Evolutionary conservation across 2,329 filamentous ascomycete species (phyloP), one percentile per base, ranked within the genome.

Genomic region (Aspergillus alliaceus): DNA sequence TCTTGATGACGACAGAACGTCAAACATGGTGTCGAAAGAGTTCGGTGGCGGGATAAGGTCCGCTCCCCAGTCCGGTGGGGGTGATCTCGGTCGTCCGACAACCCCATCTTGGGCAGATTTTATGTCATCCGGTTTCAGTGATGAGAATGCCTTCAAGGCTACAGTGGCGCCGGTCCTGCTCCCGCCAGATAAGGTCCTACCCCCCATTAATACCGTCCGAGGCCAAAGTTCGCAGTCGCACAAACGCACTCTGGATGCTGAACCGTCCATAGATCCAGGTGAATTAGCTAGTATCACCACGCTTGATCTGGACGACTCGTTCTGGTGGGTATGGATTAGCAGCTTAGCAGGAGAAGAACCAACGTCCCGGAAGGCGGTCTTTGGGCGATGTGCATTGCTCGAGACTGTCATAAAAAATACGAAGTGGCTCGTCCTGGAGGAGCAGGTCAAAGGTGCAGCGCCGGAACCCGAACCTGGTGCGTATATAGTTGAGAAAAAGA

Each of bases 251-350:
- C 78, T 91, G n/a, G 87, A 92, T 63, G 82, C 82, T 14, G 86
- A 90, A 53, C 76, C 77, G 24, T 80, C 85, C 39, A 80, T 97
- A 0, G 92, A 97, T 63, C 95, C 93, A 0, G 95, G 92, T 51
- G 95, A 99, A 80, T 82, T 99, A 56, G 95, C 95, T 29, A 98
- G 92, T 71, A 96, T 99, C 69, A 90, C 85, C 24, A 84, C 84
- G 35, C 85, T 98, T 56, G 88, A 95, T 61, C 81, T 99, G 5
- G 95, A 99, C 66, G 93, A 98, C 72, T 89, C 92, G 1, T 99
- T 99, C 74, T 99, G 95, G 95, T 98, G 95, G 93, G 95, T 98
- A 4, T 99, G 95, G 95, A 98, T 99, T 83, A 96, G 87, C 66
- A 98, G 93, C 80, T 79, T 99, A 68, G 92, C 93, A 1, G 90